These are phyloP conservation scores for Leccinum angustisporum DNA, from an alignment of 1,284 basidiomycete genomes.

Conservation along the genomic window DNA sequence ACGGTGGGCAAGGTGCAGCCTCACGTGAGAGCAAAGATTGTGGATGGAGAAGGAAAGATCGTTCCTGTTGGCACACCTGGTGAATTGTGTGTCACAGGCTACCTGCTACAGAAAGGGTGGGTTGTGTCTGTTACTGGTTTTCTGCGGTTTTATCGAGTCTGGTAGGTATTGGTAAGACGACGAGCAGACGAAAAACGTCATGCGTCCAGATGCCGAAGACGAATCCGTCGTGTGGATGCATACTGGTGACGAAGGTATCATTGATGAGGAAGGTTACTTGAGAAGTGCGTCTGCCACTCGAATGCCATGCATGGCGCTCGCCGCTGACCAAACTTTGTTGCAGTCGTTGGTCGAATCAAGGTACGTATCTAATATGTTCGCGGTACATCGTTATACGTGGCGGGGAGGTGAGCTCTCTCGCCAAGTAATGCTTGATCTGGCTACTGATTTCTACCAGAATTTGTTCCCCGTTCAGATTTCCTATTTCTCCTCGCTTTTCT, in stretches of 20 bases:
- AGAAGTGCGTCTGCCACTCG: conserved; percentile 45
- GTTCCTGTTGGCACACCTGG: conserved; percentile 72
- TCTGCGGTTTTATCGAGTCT: not conserved
- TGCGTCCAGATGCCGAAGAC: conserved; percentile 52
- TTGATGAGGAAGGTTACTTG: conserved; percentile 83
- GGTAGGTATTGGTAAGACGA: conserved; percentile 77
- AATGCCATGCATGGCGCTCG: conserved; percentile 2
- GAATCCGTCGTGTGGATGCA: conserved; percentile 76
- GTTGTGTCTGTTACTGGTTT: conserved; percentile 14
- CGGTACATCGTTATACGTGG: conserved; percentile 75
- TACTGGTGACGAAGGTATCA: conserved; percentile 80
- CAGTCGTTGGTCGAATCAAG: conserved; percentile 80
- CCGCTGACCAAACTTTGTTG: conserved; percentile 5
- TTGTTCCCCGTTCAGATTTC: conserved; percentile 79
- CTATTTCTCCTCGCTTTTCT: no score
- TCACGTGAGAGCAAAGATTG: conserved; percentile 75
- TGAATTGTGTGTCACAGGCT: conserved; percentile 74
- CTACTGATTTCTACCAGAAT: conserved; percentile 46
- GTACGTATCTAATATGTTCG: conserved; percentile 33
- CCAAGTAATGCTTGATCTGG: not conserved
- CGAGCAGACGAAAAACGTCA: conserved; percentile 64
- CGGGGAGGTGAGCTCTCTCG: conserved; percentile 57
- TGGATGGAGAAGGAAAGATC: conserved; percentile 58
- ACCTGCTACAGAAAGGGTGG: conserved; percentile 77
- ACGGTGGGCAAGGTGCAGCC: conserved; percentile 77